A percentile compares a stretch with the other conserved stretches of the same genome.
Conservation (phyloP, 2,329 filamentous ascomycete species). For the Verticillium albo-atrum region DNA sequence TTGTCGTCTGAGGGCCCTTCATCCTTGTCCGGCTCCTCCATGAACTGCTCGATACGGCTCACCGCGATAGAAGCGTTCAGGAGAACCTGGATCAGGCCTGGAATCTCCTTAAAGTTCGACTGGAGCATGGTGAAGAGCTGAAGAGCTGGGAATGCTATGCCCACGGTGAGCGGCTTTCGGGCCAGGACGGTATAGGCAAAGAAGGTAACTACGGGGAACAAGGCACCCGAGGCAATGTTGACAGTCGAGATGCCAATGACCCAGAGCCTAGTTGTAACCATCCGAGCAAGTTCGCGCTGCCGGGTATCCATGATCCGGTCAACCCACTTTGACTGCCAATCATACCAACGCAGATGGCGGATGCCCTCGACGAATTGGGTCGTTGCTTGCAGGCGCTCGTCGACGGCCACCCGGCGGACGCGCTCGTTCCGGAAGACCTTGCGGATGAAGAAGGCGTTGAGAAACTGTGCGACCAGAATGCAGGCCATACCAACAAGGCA, state of each 20-base stretch:
- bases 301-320: conserved; percentile 63
- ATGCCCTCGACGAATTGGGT: conserved; percentile 86
- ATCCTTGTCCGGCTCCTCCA: conserved; percentile 77
- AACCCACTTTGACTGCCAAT: conserved; percentile 76
- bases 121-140: conserved; percentile 77
- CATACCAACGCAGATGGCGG: conserved; percentile 75
- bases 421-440: conserved; percentile 65
- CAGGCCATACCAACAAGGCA: conserved; percentile 70
- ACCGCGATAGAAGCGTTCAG: conserved; percentile 83
- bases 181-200: conserved; percentile 74
- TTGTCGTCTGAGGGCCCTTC: conserved; percentile 31
- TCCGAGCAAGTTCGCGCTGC: conserved; percentile 61
- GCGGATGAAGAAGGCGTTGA: conserved; percentile 66
- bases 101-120: conserved; percentile 67
- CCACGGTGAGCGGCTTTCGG: conserved; percentile 64
- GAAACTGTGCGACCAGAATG: conserved; percentile 61
- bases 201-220: conserved; percentile 79
- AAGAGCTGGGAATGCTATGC: conserved; percentile 82
- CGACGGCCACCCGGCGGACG: conserved; percentile 67
- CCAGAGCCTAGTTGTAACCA: conserved; percentile 61
- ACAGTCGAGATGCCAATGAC: conserved; percentile 59
- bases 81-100: conserved; percentile 68
- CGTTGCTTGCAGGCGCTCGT: conserved; percentile 73
- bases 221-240: conserved; percentile 65
- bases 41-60: conserved; percentile 77